Evolutionary conservation across 768 basidiomycete species (phyloP), one percentile per base, ranked within the genome.

Genomic region (Omphalotus guepiniiformis): DNA sequence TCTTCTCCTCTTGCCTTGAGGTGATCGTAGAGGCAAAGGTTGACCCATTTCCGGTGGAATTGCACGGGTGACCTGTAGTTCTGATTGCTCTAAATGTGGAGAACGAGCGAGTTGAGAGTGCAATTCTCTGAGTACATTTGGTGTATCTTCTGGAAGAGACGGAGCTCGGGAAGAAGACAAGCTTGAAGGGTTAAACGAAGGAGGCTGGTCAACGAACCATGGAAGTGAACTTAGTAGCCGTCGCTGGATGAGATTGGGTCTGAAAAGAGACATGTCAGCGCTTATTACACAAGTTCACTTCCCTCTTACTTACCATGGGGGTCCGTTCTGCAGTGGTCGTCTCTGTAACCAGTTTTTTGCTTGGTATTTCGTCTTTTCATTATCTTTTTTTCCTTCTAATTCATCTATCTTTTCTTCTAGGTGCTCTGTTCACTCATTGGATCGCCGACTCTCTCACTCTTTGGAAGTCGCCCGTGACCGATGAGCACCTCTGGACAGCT

Each of bases 381-480:
- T 16, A 7, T n/a, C 25, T 38, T 18, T 18, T 36, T 28, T 38
- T 6, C n/a, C 6, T 18, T 25, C 38, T 52, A 28, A 16, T 26
- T 16, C 15, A 15, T 8, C 29, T 18, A 45, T 53, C 44, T 22
- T n/a, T 45, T 38, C 18, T 22, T 35, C 38, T 62, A 91, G 89
- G 90, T 42, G 70, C 85, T 38, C 73, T 93, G 4, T 90, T 90
- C 62, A 91, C 88, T 28, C 85, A 93, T 61, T 93, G 90, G 90
- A 91, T 89, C 52, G 90, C 90, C n/a, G 90, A 93, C 72, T 91
- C 88, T 1, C 70, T 90, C 42, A 93, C 90, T 27, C 74, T 93
- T 32, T 93, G 90, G 90, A 90, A 88, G 69, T 80, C 86, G 11
- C 88, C 90, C 35, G 75, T 84, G 56, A 91, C 86, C n/a, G 88